Percentiles rank a stretch among this genome's conserved stretches.
phyloP scores from a whole-genome alignment of 768 basidiomycete genomes.

The Russula emetica region DNA sequence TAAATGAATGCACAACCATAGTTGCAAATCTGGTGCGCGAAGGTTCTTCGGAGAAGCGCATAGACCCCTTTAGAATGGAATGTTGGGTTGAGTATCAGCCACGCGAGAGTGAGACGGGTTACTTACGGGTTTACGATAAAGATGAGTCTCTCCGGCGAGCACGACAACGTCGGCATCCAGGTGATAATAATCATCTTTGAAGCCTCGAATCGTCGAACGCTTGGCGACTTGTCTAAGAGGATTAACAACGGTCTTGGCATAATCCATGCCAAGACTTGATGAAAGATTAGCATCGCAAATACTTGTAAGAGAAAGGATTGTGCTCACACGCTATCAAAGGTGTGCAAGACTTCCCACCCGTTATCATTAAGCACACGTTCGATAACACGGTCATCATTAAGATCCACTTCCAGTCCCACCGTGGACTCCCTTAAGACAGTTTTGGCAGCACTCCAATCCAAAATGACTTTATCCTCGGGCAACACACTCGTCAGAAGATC shows the following conservation, averaged over 20 bases:
- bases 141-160: conserved; percentile 41
- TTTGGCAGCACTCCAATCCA: conserved; percentile 16
- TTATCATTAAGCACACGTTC: conserved; percentile 36
- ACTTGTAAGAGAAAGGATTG: not conserved
- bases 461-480: not conserved
- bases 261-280: conserved; percentile 42
- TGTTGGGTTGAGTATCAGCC: not conserved
- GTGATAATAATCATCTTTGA: conserved; percentile 39
- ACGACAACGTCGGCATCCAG: conserved; percentile 39
- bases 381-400: conserved; percentile 33
- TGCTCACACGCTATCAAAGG: conserved; percentile 42
- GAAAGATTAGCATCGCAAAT: not conserved
- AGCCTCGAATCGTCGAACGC: conserved; percentile 38
- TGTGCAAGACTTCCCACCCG: conserved; percentile 42
- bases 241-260: conserved; percentile 40
- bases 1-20: conserved; percentile 17
- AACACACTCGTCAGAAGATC: conserved; percentile 1
- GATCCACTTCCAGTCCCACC: conserved; percentile 9
- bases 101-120: conserved; percentile 21
- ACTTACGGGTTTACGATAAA: conserved; percentile 40
- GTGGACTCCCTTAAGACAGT: not conserved
- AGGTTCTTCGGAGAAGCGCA: conserved; percentile 24
- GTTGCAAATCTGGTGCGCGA: conserved; percentile 13
- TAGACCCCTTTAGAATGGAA: conserved; percentile 16
- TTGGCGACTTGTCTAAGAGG: conserved; percentile 39